Evolutionary conservation across 2,329 filamentous ascomycete species (phyloP).

Genomic region (Clonostachys rosea): DNA sequence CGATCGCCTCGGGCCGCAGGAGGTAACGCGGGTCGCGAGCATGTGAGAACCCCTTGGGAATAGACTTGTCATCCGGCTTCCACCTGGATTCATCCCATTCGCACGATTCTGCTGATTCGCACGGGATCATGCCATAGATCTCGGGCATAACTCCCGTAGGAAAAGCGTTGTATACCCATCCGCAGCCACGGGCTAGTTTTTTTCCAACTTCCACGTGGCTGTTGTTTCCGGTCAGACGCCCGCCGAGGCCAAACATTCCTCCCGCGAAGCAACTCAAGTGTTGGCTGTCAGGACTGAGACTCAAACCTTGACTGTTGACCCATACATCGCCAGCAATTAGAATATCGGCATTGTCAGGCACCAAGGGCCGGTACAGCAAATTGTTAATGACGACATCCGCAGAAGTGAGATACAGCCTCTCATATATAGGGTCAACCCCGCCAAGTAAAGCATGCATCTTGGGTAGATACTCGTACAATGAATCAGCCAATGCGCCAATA

Average conservation of each 20-base stretch:
- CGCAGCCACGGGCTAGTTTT: slow-evolving; percentile 47
- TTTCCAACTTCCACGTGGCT: slow-evolving; percentile 42
- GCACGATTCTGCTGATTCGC: slow-evolving; percentile 27
- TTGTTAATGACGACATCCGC: slow-evolving; percentile 52
- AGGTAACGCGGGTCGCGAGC: slow-evolving; percentile 43
- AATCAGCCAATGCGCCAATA: slow-evolving; percentile 52
- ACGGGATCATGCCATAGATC: slow-evolving; percentile 39
- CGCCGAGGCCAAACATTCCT: slow-evolving; percentile 62
- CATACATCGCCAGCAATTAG: slow-evolving; percentile 55
- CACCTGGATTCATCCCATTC: slow-evolving; percentile 21
- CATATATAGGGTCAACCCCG: slow-evolving; percentile 38
- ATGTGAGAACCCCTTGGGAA: slow-evolving; percentile 59
- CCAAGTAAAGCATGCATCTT: slow-evolving; percentile 63
- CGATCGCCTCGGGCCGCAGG: slow-evolving; percentile 64
- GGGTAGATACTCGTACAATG: slow-evolving; percentile 61
- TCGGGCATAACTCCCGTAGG: slow-evolving; percentile 57
- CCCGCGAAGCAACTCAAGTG: slow-evolving; percentile 57
- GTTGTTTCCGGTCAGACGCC: slow-evolving; percentile 48
- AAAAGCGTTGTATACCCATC: slow-evolving; percentile 51
- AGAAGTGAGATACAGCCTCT: slow-evolving; percentile 34
- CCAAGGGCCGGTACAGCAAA: slow-evolving; percentile 63
- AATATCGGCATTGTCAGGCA: slow-evolving; percentile 51
- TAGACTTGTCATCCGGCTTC: slow-evolving; percentile 11
- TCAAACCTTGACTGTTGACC: slow-evolving; percentile 6
- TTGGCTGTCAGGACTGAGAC: slow-evolving; percentile 20